Percentiles rank a stretch among this genome's conserved stretches.
Evolutionary conservation across 2,329 filamentous ascomycete species (phyloP).

Genomic region (Ophiostoma montium): DNA sequence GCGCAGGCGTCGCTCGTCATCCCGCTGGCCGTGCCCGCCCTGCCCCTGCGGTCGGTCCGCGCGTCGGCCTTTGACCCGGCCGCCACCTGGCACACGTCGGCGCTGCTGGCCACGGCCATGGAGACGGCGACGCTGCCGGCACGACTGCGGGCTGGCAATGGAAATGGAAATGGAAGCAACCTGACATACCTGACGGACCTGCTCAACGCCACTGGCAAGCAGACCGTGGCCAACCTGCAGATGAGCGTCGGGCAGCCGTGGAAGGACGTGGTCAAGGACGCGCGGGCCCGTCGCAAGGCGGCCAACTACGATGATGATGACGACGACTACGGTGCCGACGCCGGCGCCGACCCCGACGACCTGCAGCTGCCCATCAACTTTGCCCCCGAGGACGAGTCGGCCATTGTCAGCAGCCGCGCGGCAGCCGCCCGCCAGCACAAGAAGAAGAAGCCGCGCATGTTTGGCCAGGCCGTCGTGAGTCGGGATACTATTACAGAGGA

Average conservation of each 20-base stretch:
- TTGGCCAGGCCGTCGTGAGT: constrained; percentile 27
- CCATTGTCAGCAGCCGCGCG: not conserved
- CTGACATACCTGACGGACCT: constrained; percentile 50
- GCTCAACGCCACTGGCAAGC: constrained; percentile 63
- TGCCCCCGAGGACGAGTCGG: constrained; percentile 25
- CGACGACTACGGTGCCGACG: constrained; percentile 16
- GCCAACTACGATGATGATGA: constrained; percentile 16
- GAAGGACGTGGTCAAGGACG: constrained; percentile 14
- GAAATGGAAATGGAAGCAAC: constrained; percentile 7
- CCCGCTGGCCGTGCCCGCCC: constrained; percentile 49
- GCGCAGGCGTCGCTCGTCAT: constrained; percentile 63
- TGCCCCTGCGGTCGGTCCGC: constrained; percentile 27
- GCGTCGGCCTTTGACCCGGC: constrained; percentile 35
- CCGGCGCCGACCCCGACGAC: constrained; percentile 8
- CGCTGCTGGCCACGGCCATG: constrained; percentile 58
- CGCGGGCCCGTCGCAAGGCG: not conserved
- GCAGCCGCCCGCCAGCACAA: constrained; percentile 10
- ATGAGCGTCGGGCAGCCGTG: constrained; percentile 40
- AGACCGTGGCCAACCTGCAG: constrained; percentile 61
- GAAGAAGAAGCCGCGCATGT: constrained; percentile 21
- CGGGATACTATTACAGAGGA: constrained; percentile 15
- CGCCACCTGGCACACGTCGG: constrained; percentile 70
- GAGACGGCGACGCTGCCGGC: constrained; percentile 70
- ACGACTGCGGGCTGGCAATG: constrained; percentile 47
- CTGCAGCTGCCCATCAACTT: constrained; percentile 26